Evolutionary conservation across 345 rosid species (phyloP).

Genomic region (Eucalyptus viminalis): DNA sequence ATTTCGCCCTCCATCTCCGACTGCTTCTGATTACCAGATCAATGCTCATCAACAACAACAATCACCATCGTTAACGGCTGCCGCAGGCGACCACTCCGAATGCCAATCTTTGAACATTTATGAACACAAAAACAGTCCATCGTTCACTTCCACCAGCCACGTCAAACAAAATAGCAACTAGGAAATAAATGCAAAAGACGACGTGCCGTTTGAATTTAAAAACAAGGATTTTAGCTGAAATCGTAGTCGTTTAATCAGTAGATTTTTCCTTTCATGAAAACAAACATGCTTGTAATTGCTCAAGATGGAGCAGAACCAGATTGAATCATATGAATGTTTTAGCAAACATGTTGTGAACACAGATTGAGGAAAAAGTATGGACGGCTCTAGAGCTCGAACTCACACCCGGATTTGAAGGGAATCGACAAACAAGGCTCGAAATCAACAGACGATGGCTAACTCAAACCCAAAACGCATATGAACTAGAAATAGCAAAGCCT

Average conservation of each 20-base stretch:
- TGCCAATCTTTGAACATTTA: background rate
- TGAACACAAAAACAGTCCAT: background rate
- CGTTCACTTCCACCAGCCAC: background rate
- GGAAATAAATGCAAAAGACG: background rate
- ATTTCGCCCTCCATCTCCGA: background rate
- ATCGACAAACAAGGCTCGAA: background rate
- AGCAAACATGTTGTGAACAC: background rate
- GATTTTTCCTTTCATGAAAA: background rate
- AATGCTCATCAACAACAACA: background rate
- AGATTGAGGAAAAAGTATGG: background rate
- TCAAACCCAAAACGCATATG: background rate
- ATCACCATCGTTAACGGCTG: background rate
- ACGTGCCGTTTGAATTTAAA: too few species aligned
- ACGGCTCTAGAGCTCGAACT: background rate
- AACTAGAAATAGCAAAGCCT: background rate
- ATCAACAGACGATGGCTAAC: background rate
- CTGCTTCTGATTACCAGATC: background rate
- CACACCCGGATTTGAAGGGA: background rate
- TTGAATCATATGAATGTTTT: too few species aligned
- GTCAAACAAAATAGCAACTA: background rate
- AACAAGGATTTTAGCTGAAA: background rate
- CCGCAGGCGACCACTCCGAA: background rate
- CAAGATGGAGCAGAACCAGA: background rate
- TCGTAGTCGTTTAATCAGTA: background rate
- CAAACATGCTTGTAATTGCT: background rate